A percentile compares a stretch with the other conserved stretches of the same genome.
These are phyloP conservation scores for Obba rivulosa DNA, from an alignment of 768 basidiomycete genomes.

Conservation along the genomic window DNA sequence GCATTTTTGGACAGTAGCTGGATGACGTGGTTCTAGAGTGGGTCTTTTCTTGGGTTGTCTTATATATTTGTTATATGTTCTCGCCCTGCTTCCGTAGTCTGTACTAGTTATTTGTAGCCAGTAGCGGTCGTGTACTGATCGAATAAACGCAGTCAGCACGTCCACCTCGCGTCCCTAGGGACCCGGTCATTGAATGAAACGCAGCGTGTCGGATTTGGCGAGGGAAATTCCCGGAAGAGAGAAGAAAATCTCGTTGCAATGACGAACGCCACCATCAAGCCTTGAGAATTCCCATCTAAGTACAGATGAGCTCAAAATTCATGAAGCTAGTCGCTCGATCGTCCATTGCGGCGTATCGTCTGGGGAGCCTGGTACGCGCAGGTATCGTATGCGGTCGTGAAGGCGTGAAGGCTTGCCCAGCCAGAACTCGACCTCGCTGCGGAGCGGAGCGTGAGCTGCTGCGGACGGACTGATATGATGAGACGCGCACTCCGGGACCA, in stretches of 20 bases:
- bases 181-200: no score
- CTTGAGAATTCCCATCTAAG: background rate
- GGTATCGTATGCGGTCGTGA: constrained; percentile 84
- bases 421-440: constrained; percentile 96
- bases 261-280: no score
- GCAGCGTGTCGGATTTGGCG: no score
- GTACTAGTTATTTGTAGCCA: no score
- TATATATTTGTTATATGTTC: no score
- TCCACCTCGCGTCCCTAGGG: no score
- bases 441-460: constrained; percentile 3
- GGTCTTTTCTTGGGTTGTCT: no score
- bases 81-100: no score
- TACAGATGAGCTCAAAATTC: constrained; percentile 12
- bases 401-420: constrained; percentile 91
- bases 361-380: constrained; percentile 42
- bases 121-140: no score
- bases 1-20: constrained; percentile 20
- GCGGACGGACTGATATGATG: constrained; percentile 21
- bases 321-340: constrained; percentile 77
- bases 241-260: no score
- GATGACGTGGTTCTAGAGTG: constrained; percentile 23
- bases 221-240: no score
- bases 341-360: constrained; percentile 61
- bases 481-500: constrained; percentile 69
- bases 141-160: no score